A percentile compares a stretch with the other conserved stretches of the same genome.
Conservation (phyloP, 2,329 filamentous ascomycete species). For the Colletotrichum truncatum region DNA sequence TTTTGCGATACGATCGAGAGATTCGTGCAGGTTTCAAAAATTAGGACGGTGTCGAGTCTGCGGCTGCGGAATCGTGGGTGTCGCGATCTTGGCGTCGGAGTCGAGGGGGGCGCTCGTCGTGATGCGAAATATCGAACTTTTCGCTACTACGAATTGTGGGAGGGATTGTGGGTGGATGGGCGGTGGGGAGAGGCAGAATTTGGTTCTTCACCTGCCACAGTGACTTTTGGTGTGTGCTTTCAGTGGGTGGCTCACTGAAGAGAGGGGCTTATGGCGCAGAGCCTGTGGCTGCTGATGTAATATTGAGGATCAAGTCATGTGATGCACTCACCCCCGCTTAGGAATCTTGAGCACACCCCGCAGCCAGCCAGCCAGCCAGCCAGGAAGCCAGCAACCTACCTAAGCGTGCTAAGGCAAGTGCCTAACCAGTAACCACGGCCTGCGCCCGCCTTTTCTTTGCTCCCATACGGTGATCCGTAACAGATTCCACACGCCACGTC, state of each 20-base stretch:
- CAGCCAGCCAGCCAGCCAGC: not conserved
- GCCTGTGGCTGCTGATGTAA: not conserved
- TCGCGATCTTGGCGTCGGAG: slow-evolving; percentile 28
- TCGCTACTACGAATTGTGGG: slow-evolving; percentile 52
- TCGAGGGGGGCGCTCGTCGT: slow-evolving; percentile 26
- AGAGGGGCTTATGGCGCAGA: no score
- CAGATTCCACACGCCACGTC: slow-evolving; percentile 24
- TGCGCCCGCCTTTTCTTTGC: not conserved
- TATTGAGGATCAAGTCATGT: not conserved
- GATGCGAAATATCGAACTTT: slow-evolving; percentile 54
- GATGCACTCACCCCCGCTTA: not conserved
- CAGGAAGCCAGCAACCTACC: not conserved
- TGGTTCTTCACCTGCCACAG: no score
- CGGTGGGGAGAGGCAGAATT: slow-evolving; percentile 49
- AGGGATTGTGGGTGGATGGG: slow-evolving; percentile 49
- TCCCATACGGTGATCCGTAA: slow-evolving; percentile 24
- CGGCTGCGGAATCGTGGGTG: slow-evolving; percentile 37
- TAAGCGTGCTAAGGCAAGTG: not conserved
- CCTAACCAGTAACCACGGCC: not conserved
- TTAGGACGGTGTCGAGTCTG: slow-evolving; percentile 36
- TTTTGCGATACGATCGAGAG: slow-evolving; percentile 43
- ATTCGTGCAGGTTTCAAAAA: slow-evolving; percentile 31
- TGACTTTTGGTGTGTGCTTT: not conserved
- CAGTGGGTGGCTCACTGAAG: not conserved
- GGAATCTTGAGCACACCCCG: not conserved